These are phyloP conservation scores for Alternaria metachromatica DNA, from an alignment of 2,329 filamentous ascomycete species.

Conservation along the genomic window DNA sequence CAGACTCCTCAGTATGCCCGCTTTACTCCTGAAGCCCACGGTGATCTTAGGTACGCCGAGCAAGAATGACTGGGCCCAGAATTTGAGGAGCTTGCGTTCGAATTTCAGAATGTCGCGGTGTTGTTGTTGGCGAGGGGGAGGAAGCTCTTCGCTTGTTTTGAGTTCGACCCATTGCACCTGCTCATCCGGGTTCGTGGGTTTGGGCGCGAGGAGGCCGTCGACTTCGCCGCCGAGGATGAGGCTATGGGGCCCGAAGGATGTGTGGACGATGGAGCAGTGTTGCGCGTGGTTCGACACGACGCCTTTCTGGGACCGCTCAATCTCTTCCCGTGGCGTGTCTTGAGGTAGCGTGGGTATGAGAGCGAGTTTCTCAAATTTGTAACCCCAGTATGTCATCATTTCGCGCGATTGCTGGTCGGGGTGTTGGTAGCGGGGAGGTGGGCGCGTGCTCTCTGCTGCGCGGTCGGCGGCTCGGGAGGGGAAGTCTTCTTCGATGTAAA, in stretches of 20 bases:
- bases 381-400: slow-evolving; percentile 94
- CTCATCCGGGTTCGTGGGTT: slow-evolving; percentile 18
- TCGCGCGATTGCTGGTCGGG: slow-evolving; percentile 70
- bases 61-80: slow-evolving; percentile 96
- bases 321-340: slow-evolving; percentile 75
- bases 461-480: slow-evolving; percentile 70
- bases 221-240: slow-evolving; percentile 92
- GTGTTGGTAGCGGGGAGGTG: slow-evolving; percentile 45
- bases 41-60: slow-evolving; percentile 91
- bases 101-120: slow-evolving; percentile 76
- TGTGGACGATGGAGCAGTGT: slow-evolving; percentile 93
- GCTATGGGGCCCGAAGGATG: slow-evolving; percentile 77
- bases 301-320: slow-evolving; percentile 75
- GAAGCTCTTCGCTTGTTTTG: slow-evolving; percentile 82
- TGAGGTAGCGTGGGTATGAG: slow-evolving; percentile 82
- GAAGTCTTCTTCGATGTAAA: slow-evolving; percentile 91
- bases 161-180: slow-evolving; percentile 91
- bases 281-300: slow-evolving; percentile 89
- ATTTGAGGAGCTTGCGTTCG: slow-evolving; percentile 90
- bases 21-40: slow-evolving; percentile 80
- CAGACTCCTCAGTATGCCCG: slow-evolving; percentile 73
- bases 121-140: slow-evolving; percentile 51
- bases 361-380: slow-evolving; percentile 92
- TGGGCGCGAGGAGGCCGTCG: slow-evolving; percentile 67
- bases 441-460: slow-evolving; percentile 49